phyloP scores from a whole-genome alignment of 768 basidiomycete genomes.

The Kwoniella dendrophila region DNA sequence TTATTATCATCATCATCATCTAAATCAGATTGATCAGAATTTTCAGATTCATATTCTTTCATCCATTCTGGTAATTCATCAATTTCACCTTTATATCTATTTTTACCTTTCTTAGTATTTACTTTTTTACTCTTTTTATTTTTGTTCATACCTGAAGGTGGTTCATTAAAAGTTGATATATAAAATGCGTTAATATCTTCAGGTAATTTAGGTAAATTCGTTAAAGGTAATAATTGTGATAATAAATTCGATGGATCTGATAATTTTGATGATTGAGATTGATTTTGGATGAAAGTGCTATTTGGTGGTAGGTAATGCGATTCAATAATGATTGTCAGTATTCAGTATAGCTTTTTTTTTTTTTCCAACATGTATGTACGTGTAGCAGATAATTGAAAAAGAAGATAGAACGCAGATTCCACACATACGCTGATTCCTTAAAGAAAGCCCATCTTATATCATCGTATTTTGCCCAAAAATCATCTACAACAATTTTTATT shows the following conservation, averaged over 20 bases:
- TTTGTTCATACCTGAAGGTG: slow-evolving; percentile 21
- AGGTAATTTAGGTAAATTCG: slow-evolving; percentile 47
- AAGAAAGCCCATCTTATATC: slow-evolving; percentile 55
- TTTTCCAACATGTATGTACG: too few species aligned
- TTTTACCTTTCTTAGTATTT: slow-evolving; percentile 26
- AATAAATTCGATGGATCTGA: slow-evolving; percentile 36
- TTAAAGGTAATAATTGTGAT: slow-evolving; percentile 45
- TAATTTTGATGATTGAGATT: slow-evolving; percentile 6
- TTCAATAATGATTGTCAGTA: too few species aligned
- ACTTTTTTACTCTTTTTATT: background rate
- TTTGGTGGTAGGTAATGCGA: too few species aligned
- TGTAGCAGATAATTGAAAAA: background rate
- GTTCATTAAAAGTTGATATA: slow-evolving; percentile 37
- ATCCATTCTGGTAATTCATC: slow-evolving; percentile 49
- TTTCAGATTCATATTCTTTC: slow-evolving; percentile 50
- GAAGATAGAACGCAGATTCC: background rate
- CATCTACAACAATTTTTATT: slow-evolving; percentile 39
- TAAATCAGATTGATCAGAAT: slow-evolving; percentile 30
- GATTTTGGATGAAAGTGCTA: slow-evolving; percentile 22
- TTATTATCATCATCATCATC: slow-evolving; percentile 22
- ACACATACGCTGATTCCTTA: slow-evolving; percentile 51
- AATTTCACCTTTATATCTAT: slow-evolving; percentile 27
- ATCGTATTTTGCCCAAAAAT: slow-evolving; percentile 54
- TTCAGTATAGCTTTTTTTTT: too few species aligned
- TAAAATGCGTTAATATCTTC: slow-evolving; percentile 54